These are phyloP conservation scores for Myrica gale DNA, from an alignment of 306 rosid species.

Conservation along the genomic window DNA sequence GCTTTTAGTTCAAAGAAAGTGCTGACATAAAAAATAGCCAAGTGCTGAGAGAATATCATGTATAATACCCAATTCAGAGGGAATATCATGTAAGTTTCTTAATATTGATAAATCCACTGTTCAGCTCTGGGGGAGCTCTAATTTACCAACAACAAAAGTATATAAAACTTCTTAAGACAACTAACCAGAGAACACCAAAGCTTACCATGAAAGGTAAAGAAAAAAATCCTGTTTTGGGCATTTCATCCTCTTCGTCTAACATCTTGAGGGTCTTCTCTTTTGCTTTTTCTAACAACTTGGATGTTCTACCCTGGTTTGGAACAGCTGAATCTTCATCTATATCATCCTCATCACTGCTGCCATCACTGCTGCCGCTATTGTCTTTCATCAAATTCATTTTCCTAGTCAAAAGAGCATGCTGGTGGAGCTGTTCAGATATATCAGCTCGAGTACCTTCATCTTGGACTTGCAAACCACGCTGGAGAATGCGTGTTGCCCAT, in stretches of 20 bases:
- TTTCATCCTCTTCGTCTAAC: conserved; percentile 66
- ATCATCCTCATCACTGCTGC: conserved; percentile 62
- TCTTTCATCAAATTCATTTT: conserved; percentile 74
- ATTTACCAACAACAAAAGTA: background rate
- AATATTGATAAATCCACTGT: background rate
- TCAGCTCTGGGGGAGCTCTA: background rate
- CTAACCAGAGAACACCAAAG: conserved; percentile 23
- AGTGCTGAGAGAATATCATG: background rate
- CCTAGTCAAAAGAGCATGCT: conserved; percentile 69
- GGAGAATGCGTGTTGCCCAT: conserved; percentile 67
- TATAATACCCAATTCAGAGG: background rate
- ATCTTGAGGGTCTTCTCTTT: conserved; percentile 64
- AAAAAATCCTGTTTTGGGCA: conserved; percentile 74
- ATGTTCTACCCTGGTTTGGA: conserved; percentile 51
- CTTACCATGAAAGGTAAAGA: conserved; percentile 89
- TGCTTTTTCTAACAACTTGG: conserved; percentile 63
- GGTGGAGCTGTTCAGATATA: conserved; percentile 63
- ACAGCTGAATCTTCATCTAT: conserved; percentile 41
- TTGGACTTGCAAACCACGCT: conserved; percentile 71
- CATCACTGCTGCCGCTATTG: conserved; percentile 64
- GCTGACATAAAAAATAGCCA: background rate
- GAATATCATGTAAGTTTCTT: background rate
- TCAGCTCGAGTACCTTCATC: conserved; percentile 96
- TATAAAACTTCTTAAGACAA: conserved; percentile 6
- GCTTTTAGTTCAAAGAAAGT: conserved; percentile 5